A percentile compares a stretch with the other conserved stretches of the same genome.
Evolutionary conservation across 352 stramenopile species (phyloP).

Genomic region (Pythium oligandrum): DNA sequence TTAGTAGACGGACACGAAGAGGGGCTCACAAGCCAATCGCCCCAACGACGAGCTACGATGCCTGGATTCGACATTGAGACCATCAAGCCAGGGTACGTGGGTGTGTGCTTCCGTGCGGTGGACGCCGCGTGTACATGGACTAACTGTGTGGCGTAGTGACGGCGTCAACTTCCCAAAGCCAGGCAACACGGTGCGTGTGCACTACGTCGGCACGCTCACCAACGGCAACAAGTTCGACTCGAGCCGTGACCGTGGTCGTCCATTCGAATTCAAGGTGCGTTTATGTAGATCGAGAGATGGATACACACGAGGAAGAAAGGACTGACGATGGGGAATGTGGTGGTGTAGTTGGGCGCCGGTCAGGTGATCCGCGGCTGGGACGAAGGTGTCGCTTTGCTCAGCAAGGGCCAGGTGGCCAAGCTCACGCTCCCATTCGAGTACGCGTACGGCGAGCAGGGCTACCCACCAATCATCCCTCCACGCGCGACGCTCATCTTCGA

Average conservation of each 20-base stretch:
- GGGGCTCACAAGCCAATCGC: no score
- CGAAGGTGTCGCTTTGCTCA: slow-evolving; percentile 83
- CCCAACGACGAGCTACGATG: slow-evolving; percentile 10
- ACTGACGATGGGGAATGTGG: no score
- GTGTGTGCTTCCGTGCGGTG: no score
- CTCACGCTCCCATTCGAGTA: slow-evolving; percentile 92
- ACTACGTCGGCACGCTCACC: slow-evolving; percentile 75
- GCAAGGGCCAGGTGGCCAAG: slow-evolving; percentile 90
- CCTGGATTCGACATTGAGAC: slow-evolving; percentile 62
- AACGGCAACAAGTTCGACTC: slow-evolving; percentile 83
- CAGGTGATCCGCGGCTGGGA: slow-evolving; percentile 82
- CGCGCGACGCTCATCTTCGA: slow-evolving; percentile 93
- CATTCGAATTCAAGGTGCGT: slow-evolving; percentile 61
- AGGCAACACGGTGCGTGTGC: slow-evolving; percentile 67
- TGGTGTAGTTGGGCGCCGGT: slow-evolving; percentile 34
- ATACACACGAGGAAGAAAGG: no score
- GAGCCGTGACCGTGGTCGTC: slow-evolving; percentile 64
- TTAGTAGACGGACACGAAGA: neutral
- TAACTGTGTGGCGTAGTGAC: slow-evolving; percentile 16
- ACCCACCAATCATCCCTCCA: slow-evolving; percentile 86
- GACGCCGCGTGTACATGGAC: no score
- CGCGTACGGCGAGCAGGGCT: slow-evolving; percentile 90
- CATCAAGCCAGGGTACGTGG: slow-evolving; percentile 47
- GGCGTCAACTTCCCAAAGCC: slow-evolving; percentile 69
- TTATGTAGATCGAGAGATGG: no score